phyloP scores from a whole-genome alignment of 1,284 basidiomycete genomes.

The Somion occarium region DNA sequence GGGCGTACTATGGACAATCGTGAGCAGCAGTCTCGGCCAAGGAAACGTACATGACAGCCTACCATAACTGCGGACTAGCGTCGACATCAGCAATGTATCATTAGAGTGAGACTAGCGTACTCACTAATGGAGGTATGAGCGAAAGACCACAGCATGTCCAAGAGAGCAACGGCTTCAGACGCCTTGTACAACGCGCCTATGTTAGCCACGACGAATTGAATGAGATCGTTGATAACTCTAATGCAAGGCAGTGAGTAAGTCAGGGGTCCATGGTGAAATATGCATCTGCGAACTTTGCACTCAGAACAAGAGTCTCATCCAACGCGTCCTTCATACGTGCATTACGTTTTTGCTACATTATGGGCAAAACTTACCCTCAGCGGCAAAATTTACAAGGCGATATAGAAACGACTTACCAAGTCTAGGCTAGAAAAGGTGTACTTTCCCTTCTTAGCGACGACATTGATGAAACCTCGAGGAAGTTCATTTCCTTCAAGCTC shows the following conservation, averaged over 20 bases:
- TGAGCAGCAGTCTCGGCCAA: not conserved
- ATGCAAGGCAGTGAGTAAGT: not conserved
- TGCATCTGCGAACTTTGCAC: conserved; percentile 51
- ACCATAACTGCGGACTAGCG: conserved; percentile 71
- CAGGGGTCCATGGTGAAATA: not conserved
- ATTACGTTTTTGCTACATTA: conserved; percentile 72
- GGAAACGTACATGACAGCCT: conserved; percentile 8
- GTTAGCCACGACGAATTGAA: conserved; percentile 57
- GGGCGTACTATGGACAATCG: conserved; percentile 60
- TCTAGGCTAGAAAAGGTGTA: conserved; percentile 79
- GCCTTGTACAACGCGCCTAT: conserved; percentile 80
- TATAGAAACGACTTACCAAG: conserved; percentile 44
- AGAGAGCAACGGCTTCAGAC: conserved; percentile 82
- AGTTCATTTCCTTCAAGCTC: conserved; percentile 53
- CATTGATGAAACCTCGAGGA: conserved; percentile 69
- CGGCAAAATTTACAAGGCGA: not conserved
- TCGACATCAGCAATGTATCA: not conserved
- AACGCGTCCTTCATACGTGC: conserved; percentile 80
- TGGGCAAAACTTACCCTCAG: not conserved
- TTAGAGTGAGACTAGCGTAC: conserved; percentile 19
- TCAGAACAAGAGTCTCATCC: conserved; percentile 78
- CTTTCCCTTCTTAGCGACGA: conserved; percentile 60
- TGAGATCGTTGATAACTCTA: conserved; percentile 72
- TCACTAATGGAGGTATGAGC: conserved; percentile 74
- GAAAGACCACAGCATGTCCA: conserved; percentile 87